Base-by-base conservation (phyloP, 1,139 yeast species). In the Candida sanyaensis region DNA sequence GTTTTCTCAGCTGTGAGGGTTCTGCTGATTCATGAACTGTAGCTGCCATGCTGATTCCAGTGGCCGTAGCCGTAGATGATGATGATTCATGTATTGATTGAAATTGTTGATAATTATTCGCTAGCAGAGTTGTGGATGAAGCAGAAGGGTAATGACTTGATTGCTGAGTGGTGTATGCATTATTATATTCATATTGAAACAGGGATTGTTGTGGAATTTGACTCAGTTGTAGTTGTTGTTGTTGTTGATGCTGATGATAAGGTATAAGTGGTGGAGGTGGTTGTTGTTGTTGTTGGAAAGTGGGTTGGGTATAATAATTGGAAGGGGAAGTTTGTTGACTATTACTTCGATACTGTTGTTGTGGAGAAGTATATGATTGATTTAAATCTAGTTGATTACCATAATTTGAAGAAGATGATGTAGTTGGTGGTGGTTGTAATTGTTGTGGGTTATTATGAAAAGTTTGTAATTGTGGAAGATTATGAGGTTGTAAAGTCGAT, bases 1-100 rank as follows among this genome's bases (percentile, higher is more conserved):
- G 60, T 50, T 70, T 71, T 42, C 68, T 58, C 37, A 42, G 43
- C 36, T 26, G 55, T 28, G 46, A 27, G 2, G 21, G 21, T 7
- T 27, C 13, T n/a, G n/a, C n/a, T 21, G 42, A 26, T 9, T 45
- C 40, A 6, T 37, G 46, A 10, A 37, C 8, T 17, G 41, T 17
- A 17, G 21, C 21, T 17, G 21, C 21, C 3, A 32, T 29, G 37
- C 42, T 31, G 48, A 27, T 32, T 42, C 42, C 3, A 59, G 62
- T 9, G 48, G 44, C 21, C 21, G 21, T 17, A 17, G 21, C 21
- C 21, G 21, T 17, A 17, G 21, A 17, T 17, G 21, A 17, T 17
- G 44, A 28, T 12, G 45, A 29, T 13, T 52, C 43, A 28, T 49
- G 44, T 2, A 31, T 26, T 6, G 40, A 13, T 30, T 38, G 40